Evolutionary conservation across 768 basidiomycete genomes (phyloP), one percentile per base, ranked within the genome.

Genomic region (Termitomyces sp.): DNA sequence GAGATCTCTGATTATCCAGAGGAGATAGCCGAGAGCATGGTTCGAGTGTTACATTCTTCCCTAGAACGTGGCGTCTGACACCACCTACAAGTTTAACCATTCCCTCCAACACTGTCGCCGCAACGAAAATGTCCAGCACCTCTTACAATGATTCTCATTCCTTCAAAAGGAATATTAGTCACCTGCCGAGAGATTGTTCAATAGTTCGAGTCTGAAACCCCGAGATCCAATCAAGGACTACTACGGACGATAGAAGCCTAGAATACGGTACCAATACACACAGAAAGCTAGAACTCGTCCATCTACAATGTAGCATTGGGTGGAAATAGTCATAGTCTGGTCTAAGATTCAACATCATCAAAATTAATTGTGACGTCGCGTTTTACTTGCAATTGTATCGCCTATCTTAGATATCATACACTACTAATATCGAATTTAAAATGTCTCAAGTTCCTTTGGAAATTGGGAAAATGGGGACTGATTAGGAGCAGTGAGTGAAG

Each of bases 1-100:
- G 51, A 55, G 36, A 66, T 66, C 63, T 62, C 56, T 57, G 59
- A 58, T 62, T 55, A 63, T 61, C 55, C 55, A 51, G 66, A 47
- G 64, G 66, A 59, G 63, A 66, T 66, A 50, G 61, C 66, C 65
- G 63, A 61, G 50, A 40, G 30, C 35, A 35, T 46, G 58, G 55
- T 61, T 61, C 52, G 52, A 61, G 61, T 66, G 58, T 48, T 52
- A 59, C 51, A 60, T 56, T 53, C 40, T 57, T 59, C 59, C 61
- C 62, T 50, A 56, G 60, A 63, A 63, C 61, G 59, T 63, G 66
- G 61, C 61, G 56, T 40, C 51, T 26, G 20, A 20, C 12, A 1
- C 36, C 51, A 52, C 51, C 36, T 26, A 16, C 23, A 40, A 41
- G 38, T 12, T 28, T 12, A 10, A 40, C 52, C 26, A n/a, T 41